Percentiles rank a stretch among this genome's conserved stretches.
phyloP scores from a whole-genome alignment of 495 filamentous ascomycete species.

The Astrothelium macrocarpum region DNA sequence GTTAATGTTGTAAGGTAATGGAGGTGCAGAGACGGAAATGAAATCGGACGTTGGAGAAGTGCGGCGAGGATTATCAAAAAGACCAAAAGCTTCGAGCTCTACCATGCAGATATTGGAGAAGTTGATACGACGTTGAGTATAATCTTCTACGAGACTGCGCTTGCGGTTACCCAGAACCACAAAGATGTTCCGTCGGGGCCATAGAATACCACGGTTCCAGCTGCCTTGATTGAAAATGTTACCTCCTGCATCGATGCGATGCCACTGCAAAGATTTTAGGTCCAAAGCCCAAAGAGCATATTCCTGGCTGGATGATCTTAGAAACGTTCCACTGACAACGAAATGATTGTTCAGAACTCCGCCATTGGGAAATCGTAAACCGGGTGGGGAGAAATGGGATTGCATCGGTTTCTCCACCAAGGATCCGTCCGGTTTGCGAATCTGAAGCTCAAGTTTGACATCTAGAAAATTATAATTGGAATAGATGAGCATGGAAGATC shows the following conservation, averaged over 20 bases:
- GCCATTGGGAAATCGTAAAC: conserved; percentile 88
- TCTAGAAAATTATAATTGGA: conserved; percentile 99
- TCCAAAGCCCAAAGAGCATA: conserved; percentile 96
- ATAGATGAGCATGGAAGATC: conserved; percentile 89
- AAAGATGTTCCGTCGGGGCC: conserved; percentile 86
- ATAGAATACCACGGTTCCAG: conserved; percentile 91
- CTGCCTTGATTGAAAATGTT: conserved; percentile 89
- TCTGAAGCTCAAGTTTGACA: conserved; percentile 88
- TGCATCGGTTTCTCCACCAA: conserved; percentile 83
- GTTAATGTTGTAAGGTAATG: background rate
- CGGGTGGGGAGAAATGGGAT: conserved; percentile 76
- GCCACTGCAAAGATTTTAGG: conserved; percentile 78
- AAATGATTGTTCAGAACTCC: conserved; percentile 91
- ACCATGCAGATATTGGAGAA: conserved; percentile 95
- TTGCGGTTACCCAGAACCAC: conserved; percentile 90
- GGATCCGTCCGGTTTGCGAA: conserved; percentile 74
- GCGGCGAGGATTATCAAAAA: conserved; percentile 86
- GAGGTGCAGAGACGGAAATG: conserved; percentile 65
- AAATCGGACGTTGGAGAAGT: conserved; percentile 68
- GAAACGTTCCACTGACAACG: conserved; percentile 90
- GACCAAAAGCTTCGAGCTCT: conserved; percentile 89
- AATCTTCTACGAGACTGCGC: conserved; percentile 91
- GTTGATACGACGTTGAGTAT: conserved; percentile 95
- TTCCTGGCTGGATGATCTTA: conserved; percentile 96
- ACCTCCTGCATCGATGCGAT: conserved; percentile 89